phyloP scores from a whole-genome alignment of 805 yeast species.

The Sugiyamaella chiloensis region DNA sequence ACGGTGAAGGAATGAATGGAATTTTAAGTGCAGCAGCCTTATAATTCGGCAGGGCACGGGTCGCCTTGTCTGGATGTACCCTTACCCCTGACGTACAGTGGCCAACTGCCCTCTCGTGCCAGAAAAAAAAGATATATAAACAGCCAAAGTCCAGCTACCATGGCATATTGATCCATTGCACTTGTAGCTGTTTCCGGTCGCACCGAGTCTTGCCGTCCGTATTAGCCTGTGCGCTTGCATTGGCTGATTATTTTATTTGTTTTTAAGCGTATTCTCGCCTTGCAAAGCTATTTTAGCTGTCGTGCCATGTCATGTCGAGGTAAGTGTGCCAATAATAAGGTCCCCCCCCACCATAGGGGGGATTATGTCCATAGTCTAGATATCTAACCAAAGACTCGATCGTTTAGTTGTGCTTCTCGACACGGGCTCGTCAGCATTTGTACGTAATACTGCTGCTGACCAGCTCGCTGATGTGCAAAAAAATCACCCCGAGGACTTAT shows the following conservation, averaged over 20 bases:
- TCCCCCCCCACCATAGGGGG: too few species aligned
- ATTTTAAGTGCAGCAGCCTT: too few species aligned
- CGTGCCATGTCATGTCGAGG: conserved; percentile 16
- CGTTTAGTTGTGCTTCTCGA: conserved; percentile 64
- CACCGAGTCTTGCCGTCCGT: not conserved
- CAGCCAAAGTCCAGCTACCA: not conserved
- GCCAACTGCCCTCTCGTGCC: not conserved
- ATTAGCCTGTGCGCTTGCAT: not conserved
- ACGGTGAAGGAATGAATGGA: too few species aligned
- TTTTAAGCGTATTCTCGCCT: too few species aligned
- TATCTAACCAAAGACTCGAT: conserved; percentile 43
- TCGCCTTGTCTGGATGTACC: not conserved
- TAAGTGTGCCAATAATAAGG: conserved; percentile 4
- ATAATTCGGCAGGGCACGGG: conserved; percentile 5
- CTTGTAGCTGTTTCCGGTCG: too few species aligned
- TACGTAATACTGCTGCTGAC: conserved; percentile 94
- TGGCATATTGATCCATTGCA: not conserved
- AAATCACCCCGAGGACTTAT: conserved; percentile 89
- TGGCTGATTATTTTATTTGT: too few species aligned
- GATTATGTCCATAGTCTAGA: not conserved
- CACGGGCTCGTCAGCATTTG: conserved; percentile 91
- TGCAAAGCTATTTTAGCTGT: too few species aligned
- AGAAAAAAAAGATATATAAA: conserved; percentile 5
- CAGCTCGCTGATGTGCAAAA: conserved; percentile 92
- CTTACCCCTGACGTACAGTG: conserved; percentile 7